Base-by-base conservation (phyloP, 2,329 filamentous ascomycete genomes). In the Neopestalotiopsis sp. region DNA sequence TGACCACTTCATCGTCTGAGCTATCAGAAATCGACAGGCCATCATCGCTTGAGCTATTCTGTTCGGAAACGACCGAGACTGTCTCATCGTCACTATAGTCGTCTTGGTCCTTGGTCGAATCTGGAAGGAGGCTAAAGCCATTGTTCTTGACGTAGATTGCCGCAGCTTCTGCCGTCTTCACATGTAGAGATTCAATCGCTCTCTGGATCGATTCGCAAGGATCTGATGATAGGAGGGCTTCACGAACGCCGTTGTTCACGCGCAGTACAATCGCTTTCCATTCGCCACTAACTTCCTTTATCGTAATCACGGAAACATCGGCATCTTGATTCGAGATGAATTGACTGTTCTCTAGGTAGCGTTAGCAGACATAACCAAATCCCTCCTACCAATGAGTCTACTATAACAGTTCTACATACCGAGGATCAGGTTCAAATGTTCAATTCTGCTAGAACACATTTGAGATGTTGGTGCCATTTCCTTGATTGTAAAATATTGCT, bases 111-210 rank as follows among this genome's bases (percentile, higher is more conserved):
- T 70, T 68, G 45, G 72, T 75, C 57, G 69, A 61, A 58, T 72
- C 71, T 13, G 69, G 71, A 14, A 73, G 74, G 9, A 65, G 66
- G 13, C 70, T 62, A 72, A 75, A 77, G 42, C 76, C 77, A 63
- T 77, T 75, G 67, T 71, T 70, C 24, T 40, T 69, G 58, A 74
- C 73, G 67, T 77, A 76, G 3, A 75, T 67, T 62, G 75, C 69
- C n/a, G 71, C 68, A 7, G 76, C 76, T 52, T 77, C 74, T 34
- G 71, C 74, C n/a, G 77, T 77, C 65, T 77, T 78, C 4, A 65
- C 67, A 52, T 74, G 74, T 1, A 79, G 73, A 12, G 75, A 76
- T 24, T 72, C 71, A 62, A 78, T 58, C 57, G 76, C 76, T 34
- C 69, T 68, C 20, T 74, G 58, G 10, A 68, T 57, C 2, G 68